phyloP scores from a whole-genome alignment of 371 early-diverging fungal species.

The Mucor circinelloides region DNA sequence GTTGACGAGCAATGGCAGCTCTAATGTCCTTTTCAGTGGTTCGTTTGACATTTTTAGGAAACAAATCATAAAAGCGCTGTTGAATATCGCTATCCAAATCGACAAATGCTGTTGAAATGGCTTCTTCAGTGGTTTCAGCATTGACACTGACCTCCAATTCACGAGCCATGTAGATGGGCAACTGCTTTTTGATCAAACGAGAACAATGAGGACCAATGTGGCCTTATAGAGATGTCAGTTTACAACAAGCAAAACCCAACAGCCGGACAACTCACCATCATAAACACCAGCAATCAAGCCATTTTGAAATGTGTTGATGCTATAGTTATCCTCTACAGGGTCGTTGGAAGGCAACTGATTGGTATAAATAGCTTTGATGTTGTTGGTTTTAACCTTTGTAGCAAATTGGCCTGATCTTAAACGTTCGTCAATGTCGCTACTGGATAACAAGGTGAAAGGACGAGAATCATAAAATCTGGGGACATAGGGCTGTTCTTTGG shows the following conservation, averaged over 20 bases:
- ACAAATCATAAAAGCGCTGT: constrained; percentile 55
- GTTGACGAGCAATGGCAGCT: constrained; percentile 38
- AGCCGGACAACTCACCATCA: constrained; percentile 33
- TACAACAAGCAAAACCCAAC: not conserved
- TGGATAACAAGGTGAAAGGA: constrained; percentile 34
- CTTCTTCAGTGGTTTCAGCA: constrained; percentile 20
- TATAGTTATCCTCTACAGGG: constrained; percentile 52
- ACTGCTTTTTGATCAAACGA: constrained; percentile 36
- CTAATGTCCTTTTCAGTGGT: constrained; percentile 47
- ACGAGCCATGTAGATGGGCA: constrained; percentile 50
- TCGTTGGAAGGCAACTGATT: constrained; percentile 47
- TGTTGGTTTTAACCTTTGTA: constrained; percentile 11
- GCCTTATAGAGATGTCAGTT: constrained; percentile 20
- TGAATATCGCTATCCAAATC: constrained; percentile 63
- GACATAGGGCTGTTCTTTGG: not conserved
- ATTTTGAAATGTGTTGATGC: constrained; percentile 30
- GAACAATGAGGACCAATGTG: constrained; percentile 51
- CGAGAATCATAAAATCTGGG: constrained; percentile 31
- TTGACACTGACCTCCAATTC: constrained; percentile 17
- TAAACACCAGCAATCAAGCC: constrained; percentile 51
- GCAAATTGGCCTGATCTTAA: constrained; percentile 37
- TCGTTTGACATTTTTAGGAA: constrained; percentile 36
- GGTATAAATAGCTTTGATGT: constrained; percentile 40
- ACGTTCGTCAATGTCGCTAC: constrained; percentile 32
- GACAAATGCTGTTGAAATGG: constrained; percentile 57